Base-by-base conservation (phyloP, 208 protist genomes). In the Ichthyophonus hoferi region DNA sequence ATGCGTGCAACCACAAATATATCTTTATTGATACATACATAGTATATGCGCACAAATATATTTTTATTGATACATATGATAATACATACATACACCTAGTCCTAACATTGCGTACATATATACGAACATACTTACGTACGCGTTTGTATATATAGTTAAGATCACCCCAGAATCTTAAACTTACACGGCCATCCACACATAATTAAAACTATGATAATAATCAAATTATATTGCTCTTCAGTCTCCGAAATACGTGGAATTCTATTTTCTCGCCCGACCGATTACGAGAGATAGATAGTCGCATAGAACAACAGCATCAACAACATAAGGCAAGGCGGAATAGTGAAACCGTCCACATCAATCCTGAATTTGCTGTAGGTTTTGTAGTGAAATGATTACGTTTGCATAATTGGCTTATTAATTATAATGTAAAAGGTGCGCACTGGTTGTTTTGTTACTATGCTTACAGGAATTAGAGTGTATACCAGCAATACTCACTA, bases 321-420 rank as follows among this genome's bases (percentile, higher is more conserved):
- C 50, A 67, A 24, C 50, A 67, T 7, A 67, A 67, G 24, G 39
- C 24, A 34, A 40, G 81, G 31, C 7, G 81, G 24, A 40, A 40
- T 34, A 85, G 81, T 42, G n/a, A 85, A 7, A 85, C 33, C 39
- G 40, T 85, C 12, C 81, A 85, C 41, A 58, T 85, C 40, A 85
- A 85, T 34, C 81, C 81, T 50, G 39, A 85, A 34, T 85, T 85
- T 50, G 81, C 24, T 14, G 81, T 85, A 85, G 12, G 81, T n/a
- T n/a, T n/a, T n/a, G n/a, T n/a, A n/a, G n/a, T n/a, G n/a, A n/a
- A n/a, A n/a, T n/a, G n/a, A n/a, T n/a, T n/a, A n/a, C n/a, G n/a
- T n/a, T n/a, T n/a, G n/a, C n/a, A n/a, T n/a, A n/a, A n/a, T n/a
- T n/a, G n/a, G n/a, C n/a, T n/a, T n/a, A n/a, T n/a, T n/a, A n/a